Base-by-base conservation (phyloP, 768 basidiomycete genomes). In the Auriscalpium microsporum region DNA sequence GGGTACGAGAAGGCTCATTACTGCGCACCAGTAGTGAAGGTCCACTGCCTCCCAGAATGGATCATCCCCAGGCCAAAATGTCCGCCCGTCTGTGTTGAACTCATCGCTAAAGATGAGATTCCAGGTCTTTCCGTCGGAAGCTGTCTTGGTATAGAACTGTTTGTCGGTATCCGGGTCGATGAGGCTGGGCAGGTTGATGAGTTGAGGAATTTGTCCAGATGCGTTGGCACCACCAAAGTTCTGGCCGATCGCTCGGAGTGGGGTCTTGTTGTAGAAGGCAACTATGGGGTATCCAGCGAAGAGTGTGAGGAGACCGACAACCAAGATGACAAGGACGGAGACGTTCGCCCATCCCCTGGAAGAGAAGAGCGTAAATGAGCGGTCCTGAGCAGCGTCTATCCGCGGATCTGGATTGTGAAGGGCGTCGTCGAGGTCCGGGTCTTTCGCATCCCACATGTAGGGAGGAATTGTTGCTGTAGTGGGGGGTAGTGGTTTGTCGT, bases 201-300 rank as follows among this genome's bases (percentile, higher is more conserved):
- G 78, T 51, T 73, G 68, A 1, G 94, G 92, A 35, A 97, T 84
- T 70, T 97, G 94, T 2, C 95, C 95, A 0, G 87, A 77, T 14
- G 72, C 79, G 63, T 98, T 98, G 62, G 90, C 84, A 4, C 88
- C 88, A 17, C 94, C 94, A n/a, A 94, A 75, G 67, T 94, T 94
- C 94, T 10, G 87, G 87, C 36, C 71, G 54, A 14, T 72, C 66
- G 52, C 57, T 21, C 16, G 50, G 48, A 53, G 62, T 37, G 11
- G 66, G 56, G 16, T 65, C 55, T 10, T 65, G 67, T 37, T 71
- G 58, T 70, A 81, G 59, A 79, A 80, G 50, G 77, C 72, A 56
- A 92, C 80, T 65, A 96, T 83, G 11, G 95, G 95, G 64, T 90
- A 96, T 35, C 87, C 93, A 17, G 85, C 87, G 63, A 96, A 97